Conservation (phyloP, 371 early-diverging fungal species). For the Zychaea mexicana region DNA sequence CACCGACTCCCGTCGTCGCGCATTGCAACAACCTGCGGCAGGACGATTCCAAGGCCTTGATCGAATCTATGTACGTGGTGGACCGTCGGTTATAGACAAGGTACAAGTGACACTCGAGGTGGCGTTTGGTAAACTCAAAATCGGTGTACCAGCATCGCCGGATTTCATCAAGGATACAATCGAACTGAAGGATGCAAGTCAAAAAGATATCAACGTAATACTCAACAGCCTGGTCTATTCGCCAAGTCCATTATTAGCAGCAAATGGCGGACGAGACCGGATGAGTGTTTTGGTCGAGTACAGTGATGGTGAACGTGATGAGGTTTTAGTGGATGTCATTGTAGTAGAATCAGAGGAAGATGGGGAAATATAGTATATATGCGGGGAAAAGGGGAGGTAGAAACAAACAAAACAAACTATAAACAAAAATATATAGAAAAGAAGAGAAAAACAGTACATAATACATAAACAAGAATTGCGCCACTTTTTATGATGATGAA, state of each 20-base stretch:
- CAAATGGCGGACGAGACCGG: slow-evolving; percentile 46
- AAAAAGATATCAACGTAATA: slow-evolving; percentile 39
- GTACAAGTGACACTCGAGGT: slow-evolving; percentile 30
- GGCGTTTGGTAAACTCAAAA: slow-evolving; percentile 26
- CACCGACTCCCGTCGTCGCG: slow-evolving; percentile 17
- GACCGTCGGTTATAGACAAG: slow-evolving; percentile 23
- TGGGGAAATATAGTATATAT: not conserved
- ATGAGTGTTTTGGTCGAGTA: slow-evolving; percentile 27
- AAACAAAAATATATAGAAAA: not conserved
- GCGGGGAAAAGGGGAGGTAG: not conserved
- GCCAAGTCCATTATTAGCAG: slow-evolving; percentile 33
- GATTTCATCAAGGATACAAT: slow-evolving; percentile 11
- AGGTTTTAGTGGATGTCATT: slow-evolving; percentile 27
- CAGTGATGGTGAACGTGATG: slow-evolving; percentile 15
- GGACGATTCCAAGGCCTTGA: slow-evolving; percentile 61
- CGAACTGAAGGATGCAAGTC: slow-evolving; percentile 22
- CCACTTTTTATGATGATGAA: not conserved
- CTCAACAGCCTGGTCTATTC: slow-evolving; percentile 36
- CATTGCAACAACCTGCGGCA: slow-evolving; percentile 35
- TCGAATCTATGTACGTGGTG: slow-evolving; percentile 58
- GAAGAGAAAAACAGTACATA: slow-evolving; percentile 1
- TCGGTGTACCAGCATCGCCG: slow-evolving; percentile 14
- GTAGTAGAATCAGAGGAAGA: slow-evolving; percentile 42
- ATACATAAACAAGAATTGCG: slow-evolving; percentile 2
- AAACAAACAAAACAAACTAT: not conserved